Base-by-base conservation (phyloP, 441 rosid species). In the Adansonia gregorii region DNA sequence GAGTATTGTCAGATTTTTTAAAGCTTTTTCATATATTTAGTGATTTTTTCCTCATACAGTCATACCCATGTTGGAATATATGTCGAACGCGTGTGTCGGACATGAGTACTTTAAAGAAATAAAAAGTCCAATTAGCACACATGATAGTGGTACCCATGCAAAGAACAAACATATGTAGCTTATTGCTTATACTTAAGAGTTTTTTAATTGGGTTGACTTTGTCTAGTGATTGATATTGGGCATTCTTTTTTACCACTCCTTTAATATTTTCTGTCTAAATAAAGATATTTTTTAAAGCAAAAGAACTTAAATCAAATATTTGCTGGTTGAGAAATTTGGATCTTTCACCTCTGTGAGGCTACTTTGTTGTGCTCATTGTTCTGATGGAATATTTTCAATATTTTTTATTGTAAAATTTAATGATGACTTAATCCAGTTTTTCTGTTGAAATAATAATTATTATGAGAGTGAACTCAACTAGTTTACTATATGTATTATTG, bases 41-140 rank as follows among this genome's bases (percentile, higher is more conserved):
- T 19, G 20, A 8, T 20, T 92, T 91, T 86, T 58, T 24, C 31
- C 20, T 58, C 63, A 3, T 58, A 58, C 41, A 0, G 41, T 35
- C 41, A 35, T 35, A 35, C 46, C 63, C 27, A 19, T 19, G 22
- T 58, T 58, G 19, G 11, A 58, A 17, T 20, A 20, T 6, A 24
- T 58, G 27, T 2, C 3, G 11, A 58, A 58, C 27, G 20, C 27
- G 9, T 56, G 12, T 19, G 27, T 19, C 4, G 11, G 61, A 19
- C 9, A 56, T 5, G 31, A 58, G 12, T 58, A 58, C 41, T 35
- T 43, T 58, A 55, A 58, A 20, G 2, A 55, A 56, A 56, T 19
- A 24, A 0, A 19, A 58, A 58, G 63, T 56, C 61, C 61, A 17
- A 19, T 2, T 20, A 22, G 3, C 14, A 20, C 22, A 48, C 11